A percentile compares a stretch with the other conserved stretches of the same genome.
Evolutionary conservation across 768 basidiomycete genomes (phyloP).

Genomic region (Trametes gibbosa): DNA sequence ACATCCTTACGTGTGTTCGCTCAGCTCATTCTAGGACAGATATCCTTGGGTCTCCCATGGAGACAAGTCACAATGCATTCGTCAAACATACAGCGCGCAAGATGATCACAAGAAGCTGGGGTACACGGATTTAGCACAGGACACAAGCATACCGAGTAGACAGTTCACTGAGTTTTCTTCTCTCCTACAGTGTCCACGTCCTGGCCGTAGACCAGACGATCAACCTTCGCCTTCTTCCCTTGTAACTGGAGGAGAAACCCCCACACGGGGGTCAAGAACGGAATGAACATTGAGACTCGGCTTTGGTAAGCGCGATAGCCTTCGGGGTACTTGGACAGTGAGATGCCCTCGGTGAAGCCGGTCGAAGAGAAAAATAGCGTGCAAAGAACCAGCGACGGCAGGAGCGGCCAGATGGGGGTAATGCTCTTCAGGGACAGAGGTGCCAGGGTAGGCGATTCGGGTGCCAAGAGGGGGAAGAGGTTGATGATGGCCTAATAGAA

Average conservation of each 20-base stretch:
- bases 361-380: conserved; percentile 78
- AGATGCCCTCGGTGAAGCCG: conserved; percentile 76
- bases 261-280: conserved; percentile 44
- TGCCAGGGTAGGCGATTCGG: conserved; percentile 30
- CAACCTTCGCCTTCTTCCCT: conserved; percentile 38
- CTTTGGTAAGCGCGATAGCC: conserved; percentile 70
- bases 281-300: conserved; percentile 80
- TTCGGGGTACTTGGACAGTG: conserved; percentile 65
- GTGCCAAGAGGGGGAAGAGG: conserved; percentile 58
- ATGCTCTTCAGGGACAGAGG: conserved; percentile 24
- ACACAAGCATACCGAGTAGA: not conserved
- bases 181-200: conserved; percentile 1
- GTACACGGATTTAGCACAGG: not conserved
- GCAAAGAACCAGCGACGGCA: conserved; percentile 62
- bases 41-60: not conserved
- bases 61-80: not conserved
- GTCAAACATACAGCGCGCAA: not conserved
- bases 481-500: conserved; percentile 61
- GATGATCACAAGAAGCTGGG: not conserved
- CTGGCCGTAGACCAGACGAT: conserved; percentile 44
- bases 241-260: conserved; percentile 37
- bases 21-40: too few relatives aligned
- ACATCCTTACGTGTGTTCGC: not conserved
- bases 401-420: conserved; percentile 36
- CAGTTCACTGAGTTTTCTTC: conserved; percentile 26